phyloP scores from a whole-genome alignment of 2,329 filamentous ascomycete species.

The Aureobasidium sp. region DNA sequence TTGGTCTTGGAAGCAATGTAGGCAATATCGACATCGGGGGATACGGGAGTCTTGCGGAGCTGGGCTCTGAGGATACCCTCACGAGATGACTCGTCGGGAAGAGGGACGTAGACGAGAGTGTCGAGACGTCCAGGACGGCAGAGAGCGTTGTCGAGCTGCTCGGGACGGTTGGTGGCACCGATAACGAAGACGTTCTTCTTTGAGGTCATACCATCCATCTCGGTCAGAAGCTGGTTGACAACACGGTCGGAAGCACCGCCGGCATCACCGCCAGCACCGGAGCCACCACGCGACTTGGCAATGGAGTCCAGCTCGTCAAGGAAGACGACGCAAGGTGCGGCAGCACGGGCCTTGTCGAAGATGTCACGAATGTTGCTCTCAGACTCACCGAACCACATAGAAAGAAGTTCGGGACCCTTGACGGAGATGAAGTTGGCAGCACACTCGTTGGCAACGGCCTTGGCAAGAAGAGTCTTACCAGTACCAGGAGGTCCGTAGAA shows the following conservation, averaged over 20 bases:
- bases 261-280: conserved; percentile 88
- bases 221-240: conserved; percentile 97
- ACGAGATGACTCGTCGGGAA: conserved; percentile 87
- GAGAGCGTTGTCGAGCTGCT: conserved; percentile 95
- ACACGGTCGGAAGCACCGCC: conserved; percentile 98
- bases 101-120: conserved; percentile 94
- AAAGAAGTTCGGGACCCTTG: conserved; percentile 95
- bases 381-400: conserved; percentile 99
- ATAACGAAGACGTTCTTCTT: conserved; percentile 99
- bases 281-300: conserved; percentile 97
- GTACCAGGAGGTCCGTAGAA: conserved; percentile 99
- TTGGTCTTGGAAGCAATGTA: conserved; percentile 97
- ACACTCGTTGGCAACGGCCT: conserved; percentile 98
- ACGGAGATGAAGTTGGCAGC: conserved; percentile 99
- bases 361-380: conserved; percentile 99
- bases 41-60: conserved; percentile 94
- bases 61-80: conserved; percentile 87
- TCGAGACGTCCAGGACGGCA: conserved; percentile 98
- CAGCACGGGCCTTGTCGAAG: conserved; percentile 98
- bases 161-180: conserved; percentile 94
- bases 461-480: conserved; percentile 99
- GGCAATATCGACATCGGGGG: conserved; percentile 75
- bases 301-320: conserved; percentile 98
- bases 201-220: conserved; percentile 99
- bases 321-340: conserved; percentile 97